A percentile compares a stretch with the other conserved stretches of the same genome.
phyloP scores from a whole-genome alignment of 352 stramenopile genomes.

The Pythium brachiatum region DNA sequence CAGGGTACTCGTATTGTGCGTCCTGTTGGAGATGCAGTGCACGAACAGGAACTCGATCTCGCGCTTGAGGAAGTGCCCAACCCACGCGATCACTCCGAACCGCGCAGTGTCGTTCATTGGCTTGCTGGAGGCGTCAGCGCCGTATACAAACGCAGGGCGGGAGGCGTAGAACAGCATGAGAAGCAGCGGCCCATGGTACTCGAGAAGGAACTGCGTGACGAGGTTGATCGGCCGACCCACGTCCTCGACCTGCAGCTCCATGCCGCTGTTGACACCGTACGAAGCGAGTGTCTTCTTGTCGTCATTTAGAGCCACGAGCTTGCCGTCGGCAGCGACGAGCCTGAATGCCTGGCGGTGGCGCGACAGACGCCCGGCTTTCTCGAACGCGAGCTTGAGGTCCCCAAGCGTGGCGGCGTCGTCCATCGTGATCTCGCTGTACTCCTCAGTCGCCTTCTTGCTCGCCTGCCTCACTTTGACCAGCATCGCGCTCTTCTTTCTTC shows the following conservation, averaged over 20 bases:
- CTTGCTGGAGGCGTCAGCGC: slow-evolving; percentile 33
- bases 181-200: slow-evolving; percentile 84
- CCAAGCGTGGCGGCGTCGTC: slow-evolving; percentile 38
- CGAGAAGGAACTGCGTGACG: slow-evolving; percentile 82
- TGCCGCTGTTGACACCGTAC: slow-evolving; percentile 51
- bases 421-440: slow-evolving; percentile 47
- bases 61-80: slow-evolving; percentile 85
- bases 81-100: slow-evolving; percentile 65
- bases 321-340: slow-evolving; percentile 32
- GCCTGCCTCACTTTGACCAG: slow-evolving; percentile 60
- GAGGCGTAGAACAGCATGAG: slow-evolving; percentile 80
- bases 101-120: slow-evolving; percentile 43
- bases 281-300: slow-evolving; percentile 53
- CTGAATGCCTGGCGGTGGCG: slow-evolving; percentile 67
- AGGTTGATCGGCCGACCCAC: slow-evolving; percentile 86
- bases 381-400: slow-evolving; percentile 59
- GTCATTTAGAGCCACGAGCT: slow-evolving; percentile 47
- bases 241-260: slow-evolving; percentile 73
- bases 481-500: no score
- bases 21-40: slow-evolving; percentile 89
- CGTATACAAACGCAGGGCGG: slow-evolving; percentile 75
- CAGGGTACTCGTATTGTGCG: slow-evolving; percentile 78
- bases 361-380: slow-evolving; percentile 44
- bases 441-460: slow-evolving; percentile 52
- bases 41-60: slow-evolving; percentile 88